Evolutionary conservation across 495 filamentous ascomycete species (phyloP), one percentile per base, ranked within the genome.

Genomic region (Penicillium turbatum): DNA sequence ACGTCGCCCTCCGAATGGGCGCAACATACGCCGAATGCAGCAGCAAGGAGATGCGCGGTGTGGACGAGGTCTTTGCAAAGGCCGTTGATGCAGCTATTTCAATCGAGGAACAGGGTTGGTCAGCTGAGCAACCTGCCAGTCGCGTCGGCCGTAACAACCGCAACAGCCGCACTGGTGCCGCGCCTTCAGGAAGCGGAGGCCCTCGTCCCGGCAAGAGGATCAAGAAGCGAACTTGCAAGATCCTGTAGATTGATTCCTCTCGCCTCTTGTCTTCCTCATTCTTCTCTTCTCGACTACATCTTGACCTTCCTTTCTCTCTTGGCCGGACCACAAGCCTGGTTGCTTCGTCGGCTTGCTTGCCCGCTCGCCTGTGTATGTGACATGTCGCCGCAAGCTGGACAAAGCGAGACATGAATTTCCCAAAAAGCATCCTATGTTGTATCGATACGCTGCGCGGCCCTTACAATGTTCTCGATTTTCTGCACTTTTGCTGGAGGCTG

Each of bases 21-120:
- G 93, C 93, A 26, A 80, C 83, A 45, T 98, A 98, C 73, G 89
- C 95, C 76, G 93, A 98, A 74, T 98, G 93, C 81, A 95, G 90
- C 62, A 92, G 87, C 72, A 97, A 97, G 72, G 95, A 97, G 72
- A 92, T 93, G 88, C 82, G 74, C 32, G 93, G 93, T 45, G 92
- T 98, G 27, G 88, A 97, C 63, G 91, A 96, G 56, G 91, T 98
- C 60, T 98, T 98, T 68, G 83, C 90, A 59, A 74, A 81, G 37
- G 93, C 93, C 12, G 90, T 98, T 63, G 85, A 89, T 59, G 90
- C 86, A 42, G 90, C 91, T 12, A 87, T 97, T 21, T 62, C 64
- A 6, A 60, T 67, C n/a, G 70, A 79, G 44, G 69, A 77, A 48
- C 62, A 75, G 56, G 65, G 61, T 42, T 76, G 59, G 64, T 61